Evolutionary conservation across 495 filamentous ascomycete genomes (phyloP).

Genomic region (Jackrogersella minutella): DNA sequence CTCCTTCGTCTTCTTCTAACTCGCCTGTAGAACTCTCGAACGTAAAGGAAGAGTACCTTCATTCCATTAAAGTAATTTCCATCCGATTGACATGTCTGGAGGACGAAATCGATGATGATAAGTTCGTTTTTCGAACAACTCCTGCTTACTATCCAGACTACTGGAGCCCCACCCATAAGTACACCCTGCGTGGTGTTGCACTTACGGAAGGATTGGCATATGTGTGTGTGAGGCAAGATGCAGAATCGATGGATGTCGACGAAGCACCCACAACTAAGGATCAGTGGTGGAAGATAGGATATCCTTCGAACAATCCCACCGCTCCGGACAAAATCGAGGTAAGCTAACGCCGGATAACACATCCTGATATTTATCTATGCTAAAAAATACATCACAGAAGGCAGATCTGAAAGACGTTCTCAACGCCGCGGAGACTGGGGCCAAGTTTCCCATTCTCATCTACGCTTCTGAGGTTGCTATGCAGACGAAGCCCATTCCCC

Average conservation of each 20-base stretch:
- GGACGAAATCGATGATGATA: slow-evolving; percentile 36
- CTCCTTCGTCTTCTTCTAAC: slow-evolving; percentile 26
- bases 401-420: slow-evolving; percentile 45
- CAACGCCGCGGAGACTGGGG: slow-evolving; percentile 44
- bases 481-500: slow-evolving; percentile 41
- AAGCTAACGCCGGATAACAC: not conserved
- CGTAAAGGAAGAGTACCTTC: slow-evolving; percentile 21
- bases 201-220: slow-evolving; percentile 47
- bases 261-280: slow-evolving; percentile 32
- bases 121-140: slow-evolving; percentile 39
- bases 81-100: slow-evolving; percentile 48
- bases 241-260: slow-evolving; percentile 31
- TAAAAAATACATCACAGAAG: slow-evolving; percentile 36
- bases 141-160: slow-evolving; percentile 40
- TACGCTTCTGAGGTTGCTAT: slow-evolving; percentile 55
- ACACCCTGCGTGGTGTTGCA: slow-evolving; percentile 53
- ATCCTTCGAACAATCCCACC: slow-evolving; percentile 34
- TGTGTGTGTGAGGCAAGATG: slow-evolving; percentile 45
- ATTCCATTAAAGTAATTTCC: slow-evolving; percentile 34
- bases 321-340: slow-evolving; percentile 49
- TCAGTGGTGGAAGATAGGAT: slow-evolving; percentile 56
- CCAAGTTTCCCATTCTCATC: slow-evolving; percentile 49
- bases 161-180: slow-evolving; percentile 51
- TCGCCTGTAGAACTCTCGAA: slow-evolving; percentile 31
- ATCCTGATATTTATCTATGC: not conserved